Base-by-base conservation (phyloP, 2,329 filamentous ascomycete species). In the Thelonectria olida region DNA sequence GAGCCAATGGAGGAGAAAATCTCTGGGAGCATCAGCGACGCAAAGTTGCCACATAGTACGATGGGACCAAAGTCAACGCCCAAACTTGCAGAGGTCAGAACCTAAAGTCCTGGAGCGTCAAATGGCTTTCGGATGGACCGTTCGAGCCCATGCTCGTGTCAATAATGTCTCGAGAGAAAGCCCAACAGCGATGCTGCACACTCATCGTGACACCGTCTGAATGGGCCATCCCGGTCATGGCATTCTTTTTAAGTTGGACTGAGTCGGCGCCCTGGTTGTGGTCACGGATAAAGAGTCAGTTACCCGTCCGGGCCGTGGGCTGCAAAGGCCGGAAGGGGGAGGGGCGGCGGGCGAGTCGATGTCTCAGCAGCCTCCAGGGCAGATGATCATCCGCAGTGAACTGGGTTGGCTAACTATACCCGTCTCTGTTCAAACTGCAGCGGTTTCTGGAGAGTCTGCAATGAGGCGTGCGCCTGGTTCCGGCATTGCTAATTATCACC, bases 301-400 rank as follows among this genome's bases (percentile, higher is more conserved):
- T 31, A 41, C 13, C 41, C 23, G 51, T n/a, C n/a, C 31, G 31
- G 41, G 17, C 47, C 38, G 38, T 39, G 19, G 25, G 20, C 27
- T 47, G 22, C 51, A 7, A 27, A 48, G 28, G 27, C 42, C 22
- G 51, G 45, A 59, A 59, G 50, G 23, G 44, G 57, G 7, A 53
- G 38, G 23, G 13, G 44, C 17, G 28, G 20, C 27, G 19, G 27
- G 13, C 12, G 39, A 39, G 41, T 49, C n/a, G 42, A 53, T 49
- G 19, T 58, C n/a, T 19, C 27, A 20, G 17, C 12, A 5, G 13
- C 17, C 7, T 19, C 12, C 9, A n/a, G n/a, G n/a, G n/a, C n/a
- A n/a, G n/a, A n/a, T n/a, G n/a, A n/a, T n/a, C n/a, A n/a, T n/a
- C n/a, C n/a, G n/a, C n/a, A n/a, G n/a, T n/a, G n/a, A n/a, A n/a